Percentiles rank a stretch among this genome's conserved stretches.
Evolutionary conservation across 1,139 yeast genomes (phyloP).

Genomic region (Protomyces arabidopsidicola): DNA sequence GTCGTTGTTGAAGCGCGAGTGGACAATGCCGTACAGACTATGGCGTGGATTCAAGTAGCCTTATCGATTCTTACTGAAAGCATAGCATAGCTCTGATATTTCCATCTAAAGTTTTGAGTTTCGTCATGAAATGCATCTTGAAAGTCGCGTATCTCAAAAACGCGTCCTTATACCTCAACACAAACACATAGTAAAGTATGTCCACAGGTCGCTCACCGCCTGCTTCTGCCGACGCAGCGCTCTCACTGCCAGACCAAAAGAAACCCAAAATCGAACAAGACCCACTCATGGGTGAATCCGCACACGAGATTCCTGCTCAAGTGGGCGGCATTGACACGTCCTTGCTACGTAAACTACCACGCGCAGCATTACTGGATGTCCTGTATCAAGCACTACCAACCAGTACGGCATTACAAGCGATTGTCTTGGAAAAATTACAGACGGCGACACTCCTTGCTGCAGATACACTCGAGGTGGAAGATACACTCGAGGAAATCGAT

Average conservation of each 20-base stretch:
- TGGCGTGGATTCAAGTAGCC: conserved; percentile 35
- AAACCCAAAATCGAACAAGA: neutral
- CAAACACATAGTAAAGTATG: neutral
- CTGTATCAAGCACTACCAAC: conserved; percentile 8
- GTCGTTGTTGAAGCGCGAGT: conserved; percentile 53
- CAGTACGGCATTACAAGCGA: conserved; percentile 12
- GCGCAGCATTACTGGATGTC: conserved; percentile 16
- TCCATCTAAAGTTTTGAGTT: neutral
- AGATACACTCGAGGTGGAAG: conserved; percentile 12
- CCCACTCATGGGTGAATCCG: neutral
- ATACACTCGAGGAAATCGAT: neutral
- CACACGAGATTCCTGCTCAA: neutral
- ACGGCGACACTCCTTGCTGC: conserved; percentile 3
- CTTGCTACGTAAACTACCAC: conserved; percentile 6
- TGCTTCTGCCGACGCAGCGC: neutral
- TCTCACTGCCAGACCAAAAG: neutral
- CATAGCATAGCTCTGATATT: neutral
- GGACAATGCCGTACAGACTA: conserved; percentile 68
- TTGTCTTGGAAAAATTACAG: conserved; percentile 8
- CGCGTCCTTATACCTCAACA: neutral
- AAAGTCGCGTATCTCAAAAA: neutral
- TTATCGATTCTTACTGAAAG: neutral
- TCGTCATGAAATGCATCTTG: neutral
- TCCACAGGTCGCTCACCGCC: conserved; percentile 1
- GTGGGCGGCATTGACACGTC: conserved; percentile 8